Conservation (phyloP, 2,329 filamentous ascomycete genomes). For the Fusarium bactridioides region DNA sequence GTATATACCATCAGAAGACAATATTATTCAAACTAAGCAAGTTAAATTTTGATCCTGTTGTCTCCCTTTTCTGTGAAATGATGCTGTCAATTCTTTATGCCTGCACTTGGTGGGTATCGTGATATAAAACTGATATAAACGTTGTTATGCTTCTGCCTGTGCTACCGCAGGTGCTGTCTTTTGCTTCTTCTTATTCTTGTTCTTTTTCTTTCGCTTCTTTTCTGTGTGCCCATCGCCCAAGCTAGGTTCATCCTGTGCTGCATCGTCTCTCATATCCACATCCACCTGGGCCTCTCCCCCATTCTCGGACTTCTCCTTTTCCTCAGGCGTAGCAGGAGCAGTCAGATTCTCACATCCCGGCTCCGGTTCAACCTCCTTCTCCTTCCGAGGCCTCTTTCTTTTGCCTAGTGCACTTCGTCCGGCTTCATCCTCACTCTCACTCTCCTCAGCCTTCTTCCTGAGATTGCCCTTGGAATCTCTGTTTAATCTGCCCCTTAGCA, state of each 20-base stretch:
- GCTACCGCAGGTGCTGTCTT: constrained; percentile 22
- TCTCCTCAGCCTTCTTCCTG: constrained; percentile 36
- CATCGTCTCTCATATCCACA: constrained; percentile 34
- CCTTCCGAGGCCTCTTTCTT: constrained; percentile 45
- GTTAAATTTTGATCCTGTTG: background rate
- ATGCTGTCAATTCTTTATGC: background rate
- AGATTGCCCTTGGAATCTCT: constrained; percentile 31
- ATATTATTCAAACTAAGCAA: constrained; percentile 1
- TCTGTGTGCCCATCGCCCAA: background rate
- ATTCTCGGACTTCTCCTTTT: background rate
- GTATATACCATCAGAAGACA: constrained; percentile 18
- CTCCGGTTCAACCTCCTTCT: constrained; percentile 8
- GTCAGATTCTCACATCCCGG: background rate
- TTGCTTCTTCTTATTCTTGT: constrained; percentile 43
- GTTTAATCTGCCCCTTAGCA: constrained; percentile 45
- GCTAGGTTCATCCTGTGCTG: constrained; percentile 21
- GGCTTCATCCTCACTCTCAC: constrained; percentile 48
- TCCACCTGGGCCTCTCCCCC: constrained; percentile 17
- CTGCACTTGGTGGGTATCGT: constrained; percentile 17
- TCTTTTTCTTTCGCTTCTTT: constrained; percentile 37
- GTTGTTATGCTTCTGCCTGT: constrained; percentile 2
- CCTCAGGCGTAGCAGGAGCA: background rate
- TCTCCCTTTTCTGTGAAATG: background rate
- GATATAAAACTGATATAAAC: background rate
- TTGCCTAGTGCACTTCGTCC: constrained; percentile 51